Conservation (phyloP, 495 filamentous ascomycete genomes). For the Apodospora peruviana region DNA sequence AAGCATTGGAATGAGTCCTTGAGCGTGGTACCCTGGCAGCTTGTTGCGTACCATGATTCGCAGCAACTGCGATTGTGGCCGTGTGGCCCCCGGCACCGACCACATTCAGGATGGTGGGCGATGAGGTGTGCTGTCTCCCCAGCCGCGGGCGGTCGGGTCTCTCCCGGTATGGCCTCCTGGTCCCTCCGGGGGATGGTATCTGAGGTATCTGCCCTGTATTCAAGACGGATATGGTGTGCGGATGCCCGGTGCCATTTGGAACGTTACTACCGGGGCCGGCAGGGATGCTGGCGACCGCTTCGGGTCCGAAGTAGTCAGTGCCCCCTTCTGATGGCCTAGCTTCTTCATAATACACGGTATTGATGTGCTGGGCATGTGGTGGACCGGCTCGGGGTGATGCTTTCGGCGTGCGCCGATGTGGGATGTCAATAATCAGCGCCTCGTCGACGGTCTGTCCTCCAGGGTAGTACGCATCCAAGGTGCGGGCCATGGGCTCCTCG, state of each 20-base stretch:
- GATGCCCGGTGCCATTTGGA: slow-evolving; percentile 27
- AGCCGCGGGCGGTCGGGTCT: slow-evolving; percentile 50
- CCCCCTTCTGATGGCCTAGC: slow-evolving; percentile 63
- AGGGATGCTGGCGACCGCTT: slow-evolving; percentile 54
- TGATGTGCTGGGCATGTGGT: slow-evolving; percentile 38
- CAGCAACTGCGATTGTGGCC: slow-evolving; percentile 10
- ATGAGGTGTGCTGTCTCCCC: slow-evolving; percentile 71
- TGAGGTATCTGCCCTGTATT: slow-evolving; percentile 73
- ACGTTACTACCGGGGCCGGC: slow-evolving; percentile 22
- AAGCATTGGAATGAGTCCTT: slow-evolving; percentile 49
- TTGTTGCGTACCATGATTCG: slow-evolving; percentile 28
- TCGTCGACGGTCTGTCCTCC: slow-evolving; percentile 87
- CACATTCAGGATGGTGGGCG: slow-evolving; percentile 60
- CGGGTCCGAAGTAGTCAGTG: slow-evolving; percentile 85
- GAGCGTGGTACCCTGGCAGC: slow-evolving; percentile 30
- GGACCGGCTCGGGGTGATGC: slow-evolving; percentile 60
- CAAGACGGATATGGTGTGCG: slow-evolving; percentile 68
- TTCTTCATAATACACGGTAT: slow-evolving; percentile 57
- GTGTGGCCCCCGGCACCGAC: slow-evolving; percentile 18
- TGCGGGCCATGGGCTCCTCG: slow-evolving; percentile 74
- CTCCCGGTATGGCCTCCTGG: slow-evolving; percentile 37
- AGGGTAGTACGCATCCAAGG: slow-evolving; percentile 80
- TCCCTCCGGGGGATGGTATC: slow-evolving; percentile 76
- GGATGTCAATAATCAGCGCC: slow-evolving; percentile 86
- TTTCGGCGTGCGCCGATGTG: slow-evolving; percentile 72